A percentile compares a stretch with the other conserved stretches of the same genome.
phyloP scores from a whole-genome alignment of 2,329 filamentous ascomycete species.

The Trichoderma arundinaceum region DNA sequence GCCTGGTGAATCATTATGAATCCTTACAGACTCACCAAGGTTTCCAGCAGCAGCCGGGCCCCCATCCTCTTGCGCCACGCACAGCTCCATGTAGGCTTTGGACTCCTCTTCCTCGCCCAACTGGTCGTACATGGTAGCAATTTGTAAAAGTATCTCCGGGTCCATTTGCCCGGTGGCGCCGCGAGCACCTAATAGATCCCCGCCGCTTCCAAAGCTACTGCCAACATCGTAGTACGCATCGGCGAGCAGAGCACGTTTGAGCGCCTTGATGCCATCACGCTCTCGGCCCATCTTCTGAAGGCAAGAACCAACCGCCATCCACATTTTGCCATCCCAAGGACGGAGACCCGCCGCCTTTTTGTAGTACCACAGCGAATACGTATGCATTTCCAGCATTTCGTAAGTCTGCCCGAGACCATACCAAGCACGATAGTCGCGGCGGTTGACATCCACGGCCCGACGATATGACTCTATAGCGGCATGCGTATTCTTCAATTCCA shows the following conservation, averaged over 20 bases:
- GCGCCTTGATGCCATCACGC: constrained; percentile 90
- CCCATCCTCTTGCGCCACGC: constrained; percentile 88
- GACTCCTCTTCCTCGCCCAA: constrained; percentile 79
- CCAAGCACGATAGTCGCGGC: constrained; percentile 96
- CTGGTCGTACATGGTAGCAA: constrained; percentile 86
- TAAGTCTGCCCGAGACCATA: constrained; percentile 97
- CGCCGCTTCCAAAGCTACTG: constrained; percentile 59
- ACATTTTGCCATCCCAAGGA: constrained; percentile 99
- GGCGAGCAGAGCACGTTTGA: constrained; percentile 88
- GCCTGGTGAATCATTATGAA: constrained; percentile 60
- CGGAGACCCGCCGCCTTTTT: constrained; percentile 90
- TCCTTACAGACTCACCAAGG: constrained; percentile 57
- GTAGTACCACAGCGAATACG: constrained; percentile 97
- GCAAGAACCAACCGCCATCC: constrained; percentile 93
- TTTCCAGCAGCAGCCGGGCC: constrained; percentile 51
- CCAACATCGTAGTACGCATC: constrained; percentile 81
- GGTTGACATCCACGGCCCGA: constrained; percentile 92
- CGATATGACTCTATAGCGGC: constrained; percentile 97
- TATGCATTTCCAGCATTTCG: constrained; percentile 96
- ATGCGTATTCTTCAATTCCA: constrained; percentile 98
- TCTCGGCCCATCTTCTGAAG: constrained; percentile 86
- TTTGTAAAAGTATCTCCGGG: constrained; percentile 87
- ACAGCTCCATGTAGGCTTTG: constrained; percentile 94
- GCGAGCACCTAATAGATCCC: constrained; percentile 54
- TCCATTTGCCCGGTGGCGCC: constrained; percentile 71